Evolutionary conservation across 768 basidiomycete species (phyloP), one percentile per base, ranked within the genome.

Genomic region (Phylloporus scabripes): DNA sequence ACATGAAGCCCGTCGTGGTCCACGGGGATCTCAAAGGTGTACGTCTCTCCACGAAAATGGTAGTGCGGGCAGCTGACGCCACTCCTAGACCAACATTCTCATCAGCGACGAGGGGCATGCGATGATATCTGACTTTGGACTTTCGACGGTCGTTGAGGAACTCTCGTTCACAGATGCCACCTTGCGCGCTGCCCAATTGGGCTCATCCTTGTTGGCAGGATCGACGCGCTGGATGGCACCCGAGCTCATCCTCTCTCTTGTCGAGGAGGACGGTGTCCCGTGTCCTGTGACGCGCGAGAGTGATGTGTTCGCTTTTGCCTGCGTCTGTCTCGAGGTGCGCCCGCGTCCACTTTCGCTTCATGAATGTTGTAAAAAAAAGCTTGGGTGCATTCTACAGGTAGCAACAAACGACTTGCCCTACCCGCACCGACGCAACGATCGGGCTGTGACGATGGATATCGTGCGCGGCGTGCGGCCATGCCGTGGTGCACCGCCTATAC

Each of bases 21-120:
- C 81, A 82, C 55, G 80, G 81, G 4, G 81, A 83, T 51, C 64
- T 83, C 48, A 82, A 82, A 66, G 79, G 81, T 51, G 80, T 81
- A 57, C 32, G 72, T 68, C n/a, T 17, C 7, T 28, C 14, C 23
- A 12, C 17, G 10, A 18, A 5, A 18, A 8, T 36, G 14, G 21
- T 6, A 12, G 5, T n/a, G 38, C 46, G 24, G 31, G 45, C 15
- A 29, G 38, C 23, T 24, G 14, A 34, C 26, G 10, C 20, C 21
- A 8, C 26, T 48, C 18, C 2, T 48, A 82, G 80, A 74, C 75
- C 7, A 82, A 83, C 51, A 79, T 82, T 44, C 69, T 83, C 24
- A 70, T 83, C 31, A 73, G 77, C 49, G 73, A 74, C 42, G 65
- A 71, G 10, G 81, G 80, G 9, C 58, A 63, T 29, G 75, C 80